Evolutionary conservation across 345 rosid genomes (phyloP).

Genomic region (Murraya paniculata): DNA sequence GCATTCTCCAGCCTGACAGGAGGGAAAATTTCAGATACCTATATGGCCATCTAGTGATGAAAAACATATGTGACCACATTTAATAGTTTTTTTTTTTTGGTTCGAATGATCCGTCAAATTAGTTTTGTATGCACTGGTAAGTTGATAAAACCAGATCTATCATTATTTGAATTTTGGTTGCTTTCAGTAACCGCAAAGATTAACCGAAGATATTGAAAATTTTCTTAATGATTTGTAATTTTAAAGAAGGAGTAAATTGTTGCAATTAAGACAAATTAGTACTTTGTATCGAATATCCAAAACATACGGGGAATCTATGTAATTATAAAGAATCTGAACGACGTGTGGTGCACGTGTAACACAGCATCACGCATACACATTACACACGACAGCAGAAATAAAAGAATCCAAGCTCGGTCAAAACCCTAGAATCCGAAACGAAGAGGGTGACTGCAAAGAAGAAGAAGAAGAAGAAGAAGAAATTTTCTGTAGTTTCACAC

Average conservation of each 20-base stretch:
- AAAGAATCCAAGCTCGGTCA: constrained; percentile 13
- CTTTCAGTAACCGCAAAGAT: too few relatives aligned
- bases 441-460: background rate
- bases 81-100: too few relatives aligned
- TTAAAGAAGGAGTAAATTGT: background rate
- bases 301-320: background rate
- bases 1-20: background rate
- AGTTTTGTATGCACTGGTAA: too few relatives aligned
- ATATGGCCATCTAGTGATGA: background rate
- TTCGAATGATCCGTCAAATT: too few relatives aligned
- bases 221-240: too few relatives aligned
- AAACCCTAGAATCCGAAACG: constrained; percentile 21
- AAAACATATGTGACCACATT: too few relatives aligned
- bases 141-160: too few relatives aligned
- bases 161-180: too few relatives aligned
- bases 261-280: background rate
- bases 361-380: background rate
- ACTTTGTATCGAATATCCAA: background rate
- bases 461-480: background rate
- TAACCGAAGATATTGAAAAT: too few relatives aligned
- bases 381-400: background rate
- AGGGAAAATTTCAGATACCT: background rate
- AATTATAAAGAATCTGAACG: background rate
- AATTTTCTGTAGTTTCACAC: background rate
- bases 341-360: background rate